Evolutionary conservation across 176 grass and related monocot genomes (phyloP), one percentile per base, ranked within the genome.

Genomic region (Neostapfia colusana): DNA sequence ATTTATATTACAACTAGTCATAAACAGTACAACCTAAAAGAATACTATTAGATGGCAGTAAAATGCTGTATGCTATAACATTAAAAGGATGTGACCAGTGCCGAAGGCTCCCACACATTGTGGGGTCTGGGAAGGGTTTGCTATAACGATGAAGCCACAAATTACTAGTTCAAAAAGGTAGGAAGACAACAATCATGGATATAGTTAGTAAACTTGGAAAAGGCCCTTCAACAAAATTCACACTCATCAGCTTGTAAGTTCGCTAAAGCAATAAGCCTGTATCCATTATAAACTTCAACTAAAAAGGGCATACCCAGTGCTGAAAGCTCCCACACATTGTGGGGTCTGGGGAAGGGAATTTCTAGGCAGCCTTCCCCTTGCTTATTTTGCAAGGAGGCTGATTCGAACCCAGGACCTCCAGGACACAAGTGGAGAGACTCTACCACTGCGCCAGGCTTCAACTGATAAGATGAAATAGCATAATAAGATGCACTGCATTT

Each of bases 1-100:
- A 15, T 55, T 69, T 68, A 10, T 27, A 63, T 56, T 81, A 26
- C 43, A 75, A 35, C 4, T 80, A 26, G 38, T 60, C 14, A 40
- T 17, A 67, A 48, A 57, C 34, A 64, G 72, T 41, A 25, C 55
- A 78, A 82, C 37, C 25, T 48, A 48, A 21, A 26, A 3, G 23
- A 63, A 0, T 21, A 17, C 43, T 31, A 61, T 45, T 31, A 20
- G 24, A 66, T 69, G 70, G 28, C 25, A 77, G 25, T 21, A 34
- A 60, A 26, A 45, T 60, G 44, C 16, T 26, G 25, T 17, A 20
- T n/a, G 40, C 4, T 40, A 45, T 58, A 28, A 79, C 67, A 21
- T 67, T 49, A 14, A 67, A 38, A 31, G 31, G 31, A 31, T 31
- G 31, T 31, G 31, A 1, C 31, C 31, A 3, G 31, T 31, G 31